A percentile compares a stretch with the other conserved stretches of the same genome.
Evolutionary conservation across 176 grass and related monocot species (phyloP).

Genomic region (Oryza rufipogon): DNA sequence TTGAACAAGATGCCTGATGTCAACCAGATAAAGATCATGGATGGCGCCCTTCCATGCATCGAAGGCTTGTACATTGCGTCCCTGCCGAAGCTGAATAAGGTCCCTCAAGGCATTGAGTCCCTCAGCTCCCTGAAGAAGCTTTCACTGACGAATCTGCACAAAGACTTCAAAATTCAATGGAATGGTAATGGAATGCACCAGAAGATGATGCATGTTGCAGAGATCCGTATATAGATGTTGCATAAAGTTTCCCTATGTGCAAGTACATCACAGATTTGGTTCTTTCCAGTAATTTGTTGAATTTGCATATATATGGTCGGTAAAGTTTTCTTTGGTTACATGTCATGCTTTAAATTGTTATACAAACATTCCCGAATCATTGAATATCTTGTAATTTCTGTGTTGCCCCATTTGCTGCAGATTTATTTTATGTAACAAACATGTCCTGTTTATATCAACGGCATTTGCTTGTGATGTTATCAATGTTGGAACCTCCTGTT

Average conservation of each 20-base stretch:
- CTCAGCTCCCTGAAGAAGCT: too few species aligned
- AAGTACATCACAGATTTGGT: neutral
- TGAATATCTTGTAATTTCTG: neutral
- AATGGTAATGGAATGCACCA: neutral
- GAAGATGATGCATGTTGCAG: conserved; percentile 5
- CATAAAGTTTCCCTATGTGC: neutral
- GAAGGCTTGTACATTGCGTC: too few species aligned
- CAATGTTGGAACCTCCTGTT: neutral
- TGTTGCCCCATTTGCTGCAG: neutral
- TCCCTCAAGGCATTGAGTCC: too few species aligned
- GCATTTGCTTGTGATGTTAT: neutral
- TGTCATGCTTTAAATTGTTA: neutral
- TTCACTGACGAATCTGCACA: neutral
- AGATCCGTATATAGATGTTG: conserved; percentile 5
- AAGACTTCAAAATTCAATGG: conserved; percentile 31
- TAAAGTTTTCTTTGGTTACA: neutral
- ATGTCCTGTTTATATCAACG: neutral
- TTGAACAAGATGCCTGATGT: conserved; percentile 23
- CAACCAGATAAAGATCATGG: neutral
- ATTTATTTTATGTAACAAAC: neutral
- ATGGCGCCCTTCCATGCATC: too few species aligned
- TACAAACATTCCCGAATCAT: neutral
- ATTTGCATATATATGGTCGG: neutral
- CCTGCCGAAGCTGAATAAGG: too few species aligned
- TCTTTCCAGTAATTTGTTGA: neutral